A percentile compares a stretch with the other conserved stretches of the same genome.
Conservation (phyloP, 2,329 filamentous ascomycete genomes). For the Pseudogymnoascus sp. region DNA sequence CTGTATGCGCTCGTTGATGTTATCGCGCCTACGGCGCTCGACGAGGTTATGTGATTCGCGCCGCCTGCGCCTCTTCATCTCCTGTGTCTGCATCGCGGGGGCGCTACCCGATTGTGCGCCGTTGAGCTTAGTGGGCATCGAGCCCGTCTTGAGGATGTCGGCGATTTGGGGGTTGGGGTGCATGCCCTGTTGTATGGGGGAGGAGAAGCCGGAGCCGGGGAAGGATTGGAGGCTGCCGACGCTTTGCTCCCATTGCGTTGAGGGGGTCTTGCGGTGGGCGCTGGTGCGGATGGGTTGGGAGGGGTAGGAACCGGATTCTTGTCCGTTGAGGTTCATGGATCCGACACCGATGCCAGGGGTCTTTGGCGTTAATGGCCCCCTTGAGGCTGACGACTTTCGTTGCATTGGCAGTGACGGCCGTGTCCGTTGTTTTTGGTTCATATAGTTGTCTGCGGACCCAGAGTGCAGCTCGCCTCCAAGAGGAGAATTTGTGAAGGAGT, state of each 20-base stretch:
- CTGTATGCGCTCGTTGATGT: slow-evolving; percentile 98
- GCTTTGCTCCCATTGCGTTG: slow-evolving; percentile 85
- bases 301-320: slow-evolving; percentile 63
- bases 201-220: slow-evolving; percentile 81
- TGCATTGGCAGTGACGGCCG: slow-evolving; percentile 56
- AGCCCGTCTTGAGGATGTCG: slow-evolving; percentile 82
- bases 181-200: slow-evolving; percentile 61
- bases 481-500: slow-evolving; percentile 43
- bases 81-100: slow-evolving; percentile 60
- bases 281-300: slow-evolving; percentile 69
- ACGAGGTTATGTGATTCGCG: slow-evolving; percentile 95
- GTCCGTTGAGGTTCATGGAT: slow-evolving; percentile 56
- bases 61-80: slow-evolving; percentile 84
- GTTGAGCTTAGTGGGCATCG: slow-evolving; percentile 76
- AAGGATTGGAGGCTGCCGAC: slow-evolving; percentile 78
- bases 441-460: slow-evolving; percentile 39
- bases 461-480: slow-evolving; percentile 41
- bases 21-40: slow-evolving; percentile 87
- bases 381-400: slow-evolving; percentile 63
- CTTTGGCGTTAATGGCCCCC: slow-evolving; percentile 79
- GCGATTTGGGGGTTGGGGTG: slow-evolving; percentile 66
- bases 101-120: slow-evolving; percentile 19
- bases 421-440: slow-evolving; percentile 45
- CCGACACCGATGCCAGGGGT: slow-evolving; percentile 67
- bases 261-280: slow-evolving; percentile 71